These are phyloP conservation scores for Russula foetens DNA, from an alignment of 768 basidiomycete species.

Conservation along the genomic window DNA sequence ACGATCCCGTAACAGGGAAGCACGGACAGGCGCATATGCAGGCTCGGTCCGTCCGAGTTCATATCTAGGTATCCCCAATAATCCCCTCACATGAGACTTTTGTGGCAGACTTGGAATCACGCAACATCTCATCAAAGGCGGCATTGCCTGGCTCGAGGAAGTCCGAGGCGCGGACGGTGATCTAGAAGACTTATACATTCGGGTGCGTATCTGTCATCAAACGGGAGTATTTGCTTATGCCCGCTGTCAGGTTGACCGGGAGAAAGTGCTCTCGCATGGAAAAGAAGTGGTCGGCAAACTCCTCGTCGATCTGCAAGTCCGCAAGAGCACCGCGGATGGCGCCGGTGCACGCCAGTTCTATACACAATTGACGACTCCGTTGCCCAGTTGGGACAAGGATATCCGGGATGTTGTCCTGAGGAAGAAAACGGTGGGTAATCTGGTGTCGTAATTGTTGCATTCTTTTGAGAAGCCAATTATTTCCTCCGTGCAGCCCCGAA, in stretches of 20 bases:
- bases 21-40: slow-evolving; percentile 92
- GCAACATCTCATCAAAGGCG: slow-evolving; percentile 63
- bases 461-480: neutral
- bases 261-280: slow-evolving; percentile 56
- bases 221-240: neutral
- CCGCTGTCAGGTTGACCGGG: slow-evolving; percentile 56
- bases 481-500: slow-evolving; percentile 50
- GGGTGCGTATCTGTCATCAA: slow-evolving; percentile 31
- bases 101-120: slow-evolving; percentile 68
- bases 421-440: slow-evolving; percentile 60
- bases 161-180: slow-evolving; percentile 47
- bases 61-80: neutral
- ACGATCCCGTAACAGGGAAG: slow-evolving; percentile 71
- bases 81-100: neutral
- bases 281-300: slow-evolving; percentile 63
- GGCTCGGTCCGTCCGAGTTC: slow-evolving; percentile 53
- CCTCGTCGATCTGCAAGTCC: slow-evolving; percentile 72
- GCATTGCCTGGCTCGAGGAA: slow-evolving; percentile 64
- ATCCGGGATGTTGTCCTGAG: slow-evolving; percentile 68
- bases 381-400: slow-evolving; percentile 63
- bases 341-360: slow-evolving; percentile 74
- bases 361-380: slow-evolving; percentile 67
- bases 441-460: neutral
- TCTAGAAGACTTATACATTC: slow-evolving; percentile 61
- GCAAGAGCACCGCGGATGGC: slow-evolving; percentile 80